Evolutionary conservation across 345 rosid species (phyloP), one percentile per base, ranked within the genome.

Genomic region (Acer negundo): DNA sequence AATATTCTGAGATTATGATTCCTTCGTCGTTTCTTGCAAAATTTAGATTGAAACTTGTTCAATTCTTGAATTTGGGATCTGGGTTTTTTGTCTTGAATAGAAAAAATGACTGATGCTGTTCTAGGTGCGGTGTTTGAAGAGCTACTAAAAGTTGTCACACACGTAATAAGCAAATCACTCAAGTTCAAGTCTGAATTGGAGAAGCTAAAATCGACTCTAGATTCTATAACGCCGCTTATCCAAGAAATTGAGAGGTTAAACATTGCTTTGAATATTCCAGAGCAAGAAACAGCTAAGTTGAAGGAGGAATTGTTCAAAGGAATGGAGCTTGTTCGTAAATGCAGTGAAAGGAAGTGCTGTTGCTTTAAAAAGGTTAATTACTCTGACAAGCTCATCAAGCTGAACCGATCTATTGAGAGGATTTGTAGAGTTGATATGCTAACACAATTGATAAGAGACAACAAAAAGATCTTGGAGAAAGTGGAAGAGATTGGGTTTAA

Each of bases 51-150:
- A 46, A 46, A 13, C 12, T 23, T 10, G 7, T 69, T 69, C 17
- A 15, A 11, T 46, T 69, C 11, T 49, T 24, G 40, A 24, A 8
- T 17, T 24, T 49, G 22, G 31, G 31, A 69, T 47, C 61, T 71
- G 74, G 62, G 62, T 26, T 67, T 66, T 7, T 59, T 6, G 20
- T 42, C 24, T 12, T 23, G 24, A 26, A 24, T 28, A 20, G 35
- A 64, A 46, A 38, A 7, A 2, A 6, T 77, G 78, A 78, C 75
- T 16, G 53, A 0, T 0, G 22, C 80, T 28, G 31, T 74, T 22
- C n/a, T 35, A 0, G 90, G 78, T 59, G 85, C 84, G 35, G 0
- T 13, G 24, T 23, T 87, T 16, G 78, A 79, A 0, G 86, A 77
- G 58, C 58, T 20, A 7, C 10, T 86, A 31, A 66, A 13, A 26